Base-by-base conservation (phyloP, 2,329 filamentous ascomycete genomes). In the Sphaerostilbella broomeana region DNA sequence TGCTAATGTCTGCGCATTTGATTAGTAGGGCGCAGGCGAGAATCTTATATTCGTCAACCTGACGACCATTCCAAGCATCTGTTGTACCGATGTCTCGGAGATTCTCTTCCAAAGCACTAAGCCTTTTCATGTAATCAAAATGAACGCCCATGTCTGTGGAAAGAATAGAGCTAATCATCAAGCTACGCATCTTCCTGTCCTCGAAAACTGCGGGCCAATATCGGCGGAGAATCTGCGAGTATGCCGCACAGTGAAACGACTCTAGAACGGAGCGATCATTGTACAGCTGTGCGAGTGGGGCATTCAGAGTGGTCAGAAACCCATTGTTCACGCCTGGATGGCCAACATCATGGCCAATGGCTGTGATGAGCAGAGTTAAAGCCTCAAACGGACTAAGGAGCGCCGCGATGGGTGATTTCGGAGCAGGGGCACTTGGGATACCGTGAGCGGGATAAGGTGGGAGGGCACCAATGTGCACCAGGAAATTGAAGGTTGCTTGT, bases 301-400 rank as follows among this genome's bases (percentile, higher is more conserved):
- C 86, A 57, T 95, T 95, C 21, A 95, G 75, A 21, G 86, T 88
- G 13, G 95, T 81, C 5, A 98, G 70, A 57, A 98, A 98, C 20
- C 90, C 88, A 58, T 98, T 98, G 67, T 97, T 98, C 54, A 98
- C 92, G 40, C 92, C 92, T 0, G 92, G 92, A 58, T 98, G 92
- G 16, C 92, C 92, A 26, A 97, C 92, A 58, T 98, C 92, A 52
- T 98, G 92, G 28, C 92, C 92, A 54, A 98, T 94, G n/a, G 92
- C 92, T 7, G 90, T 90, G 48, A 97, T 83, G 31, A 98, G 73
- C 3, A 98, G 73, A 0, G 88, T 90, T 38, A 98, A 70, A 5
- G 85, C 86, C 60, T 97, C 89, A 48, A 94, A 86, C 1, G 90
- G 88, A 34, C 76, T 74, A n/a, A 98, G 68, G 17, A 97, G 69